Percentiles rank a stretch among this genome's conserved stretches.
These are phyloP conservation scores for Globisporangium takayamanum DNA, from an alignment of 352 stramenopile genomes.

Conservation along the genomic window DNA sequence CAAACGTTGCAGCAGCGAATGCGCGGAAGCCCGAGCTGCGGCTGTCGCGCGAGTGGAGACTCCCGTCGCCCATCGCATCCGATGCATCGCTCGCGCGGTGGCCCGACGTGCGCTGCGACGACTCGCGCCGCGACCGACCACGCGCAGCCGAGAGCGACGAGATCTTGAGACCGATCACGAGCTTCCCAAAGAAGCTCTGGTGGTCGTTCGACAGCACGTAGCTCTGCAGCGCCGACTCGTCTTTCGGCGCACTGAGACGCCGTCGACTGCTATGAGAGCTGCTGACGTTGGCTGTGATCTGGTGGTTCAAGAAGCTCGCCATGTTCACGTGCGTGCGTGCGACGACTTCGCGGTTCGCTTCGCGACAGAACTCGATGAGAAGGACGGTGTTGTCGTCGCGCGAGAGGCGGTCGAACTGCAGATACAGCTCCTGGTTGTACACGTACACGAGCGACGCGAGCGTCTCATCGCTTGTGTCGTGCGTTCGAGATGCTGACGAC, in stretches of 20 bases:
- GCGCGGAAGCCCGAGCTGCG: conserved; percentile 29
- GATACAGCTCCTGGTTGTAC: conserved; percentile 74
- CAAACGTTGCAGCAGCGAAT: conserved; percentile 27
- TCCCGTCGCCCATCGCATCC: conserved; percentile 15
- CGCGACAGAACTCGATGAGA: conserved; percentile 74
- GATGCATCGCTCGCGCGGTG: conserved; percentile 28
- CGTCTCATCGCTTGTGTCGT: conserved; percentile 1
- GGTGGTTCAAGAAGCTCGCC: conserved; percentile 66
- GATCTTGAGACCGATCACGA: conserved; percentile 56
- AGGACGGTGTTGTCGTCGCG: conserved; percentile 82
- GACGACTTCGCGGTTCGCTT: conserved; percentile 71
- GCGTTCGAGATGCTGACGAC: neutral
- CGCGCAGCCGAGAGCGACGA: conserved; percentile 51
- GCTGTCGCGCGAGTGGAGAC: conserved; percentile 7
- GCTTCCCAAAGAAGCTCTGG: conserved; percentile 81
- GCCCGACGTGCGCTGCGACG: conserved; percentile 27
- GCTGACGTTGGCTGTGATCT: neutral
- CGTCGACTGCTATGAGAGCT: conserved; percentile 14
- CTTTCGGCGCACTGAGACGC: conserved; percentile 14
- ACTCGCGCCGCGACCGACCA: conserved; percentile 25
- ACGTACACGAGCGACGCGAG: conserved; percentile 46
- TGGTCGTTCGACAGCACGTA: conserved; percentile 81
- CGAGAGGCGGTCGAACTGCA: conserved; percentile 80
- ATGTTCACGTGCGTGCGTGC: conserved; percentile 78
- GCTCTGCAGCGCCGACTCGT: conserved; percentile 30